A percentile compares a stretch with the other conserved stretches of the same genome.
Conservation (phyloP, 768 basidiomycete species). For the Daedalea quercina region DNA sequence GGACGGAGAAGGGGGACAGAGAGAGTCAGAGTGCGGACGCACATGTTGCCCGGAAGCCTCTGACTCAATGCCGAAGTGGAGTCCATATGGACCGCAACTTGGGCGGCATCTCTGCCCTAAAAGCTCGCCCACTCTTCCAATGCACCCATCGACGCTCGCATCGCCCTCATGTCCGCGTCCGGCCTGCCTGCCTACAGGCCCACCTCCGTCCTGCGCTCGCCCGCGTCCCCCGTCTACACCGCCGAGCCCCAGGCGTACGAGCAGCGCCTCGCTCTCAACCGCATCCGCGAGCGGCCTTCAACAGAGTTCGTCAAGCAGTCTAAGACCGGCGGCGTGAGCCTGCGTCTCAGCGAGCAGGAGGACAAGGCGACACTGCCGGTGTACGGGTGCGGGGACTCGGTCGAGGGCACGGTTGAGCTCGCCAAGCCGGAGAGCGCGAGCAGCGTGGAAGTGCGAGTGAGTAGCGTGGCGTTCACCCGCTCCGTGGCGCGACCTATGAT, state of each 20-base stretch:
- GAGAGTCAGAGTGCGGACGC: not conserved
- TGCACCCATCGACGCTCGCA: not conserved
- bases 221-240: conserved; percentile 44
- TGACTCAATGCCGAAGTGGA: conserved; percentile 3
- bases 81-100: conserved; percentile 3
- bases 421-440: conserved; percentile 47
- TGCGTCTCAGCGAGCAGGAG: conserved; percentile 49
- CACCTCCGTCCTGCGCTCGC: conserved; percentile 33
- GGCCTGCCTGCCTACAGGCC: conserved; percentile 45
- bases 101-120: not conserved
- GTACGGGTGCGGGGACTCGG: conserved; percentile 43
- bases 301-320: conserved; percentile 55
- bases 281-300: conserved; percentile 28
- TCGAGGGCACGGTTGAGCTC: conserved; percentile 53
- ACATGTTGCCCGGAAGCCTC: conserved; percentile 1
- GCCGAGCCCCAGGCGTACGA: conserved; percentile 48
- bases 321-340: conserved; percentile 42
- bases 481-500: not conserved
- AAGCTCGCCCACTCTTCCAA: not conserved
- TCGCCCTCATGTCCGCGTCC: conserved; percentile 43
- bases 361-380: conserved; percentile 44
- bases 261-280: conserved; percentile 40
- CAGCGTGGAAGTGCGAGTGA: conserved; percentile 59
- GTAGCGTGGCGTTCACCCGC: conserved; percentile 3
- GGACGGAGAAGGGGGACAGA: not conserved